A percentile compares a stretch with the other conserved stretches of the same genome.
These are phyloP conservation scores for Plenodomus biglobosus DNA, from an alignment of 2,329 filamentous ascomycete genomes.

Conservation along the genomic window DNA sequence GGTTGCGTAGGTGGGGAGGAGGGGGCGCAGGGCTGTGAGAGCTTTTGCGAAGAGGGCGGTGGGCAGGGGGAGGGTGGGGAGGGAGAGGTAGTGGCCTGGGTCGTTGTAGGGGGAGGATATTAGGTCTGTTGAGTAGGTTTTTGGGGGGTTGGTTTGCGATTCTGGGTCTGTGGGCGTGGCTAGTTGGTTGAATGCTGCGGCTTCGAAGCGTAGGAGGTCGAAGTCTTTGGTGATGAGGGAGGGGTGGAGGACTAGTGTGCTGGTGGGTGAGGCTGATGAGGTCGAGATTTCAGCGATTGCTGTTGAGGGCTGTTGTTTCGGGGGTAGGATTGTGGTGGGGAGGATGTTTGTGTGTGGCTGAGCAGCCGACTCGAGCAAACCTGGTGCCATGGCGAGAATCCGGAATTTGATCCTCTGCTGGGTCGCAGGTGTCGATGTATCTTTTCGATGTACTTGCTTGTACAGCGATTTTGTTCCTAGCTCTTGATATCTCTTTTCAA, in stretches of 20 bases:
- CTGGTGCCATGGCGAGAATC: not conserved
- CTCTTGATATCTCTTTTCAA: not conserved
- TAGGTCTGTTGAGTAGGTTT: conserved; percentile 47
- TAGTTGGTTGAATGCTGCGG: conserved; percentile 35
- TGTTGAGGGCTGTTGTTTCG: not conserved
- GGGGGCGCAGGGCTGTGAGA: conserved; percentile 63
- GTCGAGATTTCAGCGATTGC: not conserved
- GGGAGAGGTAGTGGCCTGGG: conserved; percentile 69
- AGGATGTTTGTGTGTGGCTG: not conserved
- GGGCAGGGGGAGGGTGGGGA: conserved; percentile 65
- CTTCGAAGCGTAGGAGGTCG: conserved; percentile 38
- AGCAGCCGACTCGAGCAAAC: not conserved
- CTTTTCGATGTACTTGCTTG: not conserved
- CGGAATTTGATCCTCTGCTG: not conserved
- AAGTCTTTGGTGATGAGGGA: conserved; percentile 33
- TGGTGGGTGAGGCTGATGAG: not conserved
- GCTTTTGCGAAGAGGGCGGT: conserved; percentile 72
- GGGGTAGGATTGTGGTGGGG: not conserved
- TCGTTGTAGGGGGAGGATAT: conserved; percentile 77
- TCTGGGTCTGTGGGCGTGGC: not conserved
- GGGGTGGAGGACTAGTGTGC: conserved; percentile 23
- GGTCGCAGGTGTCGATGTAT: not conserved
- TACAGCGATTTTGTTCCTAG: not conserved
- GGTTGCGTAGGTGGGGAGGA: conserved; percentile 73
- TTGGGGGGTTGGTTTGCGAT: not conserved